These are phyloP conservation scores for Elsinoe australis DNA, from an alignment of 2,329 filamentous ascomycete species.

Conservation along the genomic window DNA sequence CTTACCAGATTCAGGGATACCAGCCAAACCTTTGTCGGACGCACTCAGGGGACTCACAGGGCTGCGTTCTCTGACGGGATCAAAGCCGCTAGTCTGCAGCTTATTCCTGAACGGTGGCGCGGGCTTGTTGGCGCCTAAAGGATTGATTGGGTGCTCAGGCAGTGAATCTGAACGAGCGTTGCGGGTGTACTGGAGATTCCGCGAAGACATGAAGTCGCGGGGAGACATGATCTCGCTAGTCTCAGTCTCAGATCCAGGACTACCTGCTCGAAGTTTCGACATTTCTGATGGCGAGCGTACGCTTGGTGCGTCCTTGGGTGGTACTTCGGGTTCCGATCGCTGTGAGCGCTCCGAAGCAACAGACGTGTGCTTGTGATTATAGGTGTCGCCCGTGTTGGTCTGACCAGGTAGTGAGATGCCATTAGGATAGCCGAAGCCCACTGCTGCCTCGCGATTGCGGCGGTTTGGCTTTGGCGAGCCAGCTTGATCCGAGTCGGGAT, in stretches of 20 bases:
- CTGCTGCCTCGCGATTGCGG: slow-evolving; percentile 13
- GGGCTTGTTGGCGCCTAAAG: neutral
- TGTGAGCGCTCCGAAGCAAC: neutral
- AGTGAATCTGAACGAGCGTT: slow-evolving; percentile 9
- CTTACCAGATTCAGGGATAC: slow-evolving; percentile 6
- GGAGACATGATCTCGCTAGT: slow-evolving; percentile 17
- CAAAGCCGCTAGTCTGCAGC: neutral
- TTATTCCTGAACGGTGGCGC: neutral
- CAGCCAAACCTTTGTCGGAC: neutral
- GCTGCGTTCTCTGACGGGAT: neutral
- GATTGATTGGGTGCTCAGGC: slow-evolving; percentile 1
- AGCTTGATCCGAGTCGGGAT: neutral
- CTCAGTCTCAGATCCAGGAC: slow-evolving; percentile 13
- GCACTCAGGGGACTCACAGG: slow-evolving; percentile 9
- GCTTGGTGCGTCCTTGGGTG: slow-evolving; percentile 9
- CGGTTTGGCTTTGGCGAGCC: slow-evolving; percentile 2
- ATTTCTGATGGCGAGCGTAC: slow-evolving; percentile 5
- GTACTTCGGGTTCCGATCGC: slow-evolving; percentile 8
- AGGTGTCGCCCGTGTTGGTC: neutral
- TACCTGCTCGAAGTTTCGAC: slow-evolving; percentile 12
- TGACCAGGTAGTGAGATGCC: slow-evolving; percentile 11
- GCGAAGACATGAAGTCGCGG: slow-evolving; percentile 14
- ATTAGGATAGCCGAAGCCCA: slow-evolving; percentile 14
- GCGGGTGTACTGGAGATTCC: slow-evolving; percentile 11
- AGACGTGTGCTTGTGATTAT: slow-evolving; percentile 9